phyloP scores from a whole-genome alignment of 371 early-diverging fungal genomes.

The Syncephalastrum racemosum region DNA sequence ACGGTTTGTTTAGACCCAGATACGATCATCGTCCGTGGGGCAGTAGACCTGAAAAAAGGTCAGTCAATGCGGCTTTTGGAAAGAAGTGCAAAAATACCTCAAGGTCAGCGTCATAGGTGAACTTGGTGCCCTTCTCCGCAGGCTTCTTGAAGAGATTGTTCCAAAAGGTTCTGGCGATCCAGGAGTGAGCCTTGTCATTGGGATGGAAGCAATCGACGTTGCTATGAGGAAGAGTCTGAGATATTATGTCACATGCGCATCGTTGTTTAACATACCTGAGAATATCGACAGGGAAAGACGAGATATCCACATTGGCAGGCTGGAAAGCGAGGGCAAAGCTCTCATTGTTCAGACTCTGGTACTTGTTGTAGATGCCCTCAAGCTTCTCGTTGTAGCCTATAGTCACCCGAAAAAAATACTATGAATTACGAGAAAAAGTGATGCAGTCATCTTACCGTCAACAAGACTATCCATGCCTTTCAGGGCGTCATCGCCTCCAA shows the following conservation, averaged over 20 bases:
- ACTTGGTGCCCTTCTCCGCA: background rate
- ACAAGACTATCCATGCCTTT: constrained; percentile 2
- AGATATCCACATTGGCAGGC: constrained; percentile 8
- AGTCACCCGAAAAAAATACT: background rate
- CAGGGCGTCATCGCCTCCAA: constrained; percentile 1
- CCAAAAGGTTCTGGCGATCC: constrained; percentile 15
- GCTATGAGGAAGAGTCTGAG: background rate
- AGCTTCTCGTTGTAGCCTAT: constrained; percentile 4
- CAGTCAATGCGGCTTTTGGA: background rate
- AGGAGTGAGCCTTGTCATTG: constrained; percentile 8
- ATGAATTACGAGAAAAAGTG: background rate
- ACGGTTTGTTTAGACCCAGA: background rate
- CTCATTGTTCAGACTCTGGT: constrained; percentile 1
- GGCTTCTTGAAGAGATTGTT: constrained; percentile 15
- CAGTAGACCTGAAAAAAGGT: constrained; percentile 9
- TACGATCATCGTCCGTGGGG: constrained; percentile 14
- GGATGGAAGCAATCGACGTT: constrained; percentile 20
- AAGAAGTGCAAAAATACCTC: constrained; percentile 1
- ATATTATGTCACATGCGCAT: background rate
- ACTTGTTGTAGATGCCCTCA: constrained; percentile 9
- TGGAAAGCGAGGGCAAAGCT: constrained; percentile 6
- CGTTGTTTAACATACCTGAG: constrained; percentile 10
- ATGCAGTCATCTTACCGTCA: background rate
- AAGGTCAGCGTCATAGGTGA: constrained; percentile 5
- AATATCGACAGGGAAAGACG: constrained; percentile 3